phyloP scores from a whole-genome alignment of 305 asterid genomes.

The Fraxinus dipetala region DNA sequence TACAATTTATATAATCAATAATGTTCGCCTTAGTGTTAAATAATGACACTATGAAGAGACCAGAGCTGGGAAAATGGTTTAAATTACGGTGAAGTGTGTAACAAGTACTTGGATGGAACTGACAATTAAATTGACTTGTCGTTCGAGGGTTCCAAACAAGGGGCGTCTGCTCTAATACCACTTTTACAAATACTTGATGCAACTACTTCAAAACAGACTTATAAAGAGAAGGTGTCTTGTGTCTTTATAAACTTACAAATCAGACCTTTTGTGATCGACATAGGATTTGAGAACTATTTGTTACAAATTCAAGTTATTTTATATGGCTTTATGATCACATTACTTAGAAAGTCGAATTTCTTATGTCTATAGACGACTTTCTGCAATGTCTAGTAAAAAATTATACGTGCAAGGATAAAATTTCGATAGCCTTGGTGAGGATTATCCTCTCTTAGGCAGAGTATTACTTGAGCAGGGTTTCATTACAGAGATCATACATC shows the following conservation, averaged over 20 bases:
- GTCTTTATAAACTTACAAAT: neutral
- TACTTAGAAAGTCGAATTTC: neutral
- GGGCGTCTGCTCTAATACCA: neutral
- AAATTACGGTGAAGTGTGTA: conserved; percentile 33
- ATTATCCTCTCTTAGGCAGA: neutral
- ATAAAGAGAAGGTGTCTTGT: neutral
- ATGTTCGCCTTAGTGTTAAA: conserved; percentile 21
- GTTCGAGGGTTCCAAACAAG: too few relatives aligned
- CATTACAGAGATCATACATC: neutral
- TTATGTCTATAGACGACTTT: neutral
- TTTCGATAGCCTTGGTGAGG: neutral
- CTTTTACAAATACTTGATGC: neutral
- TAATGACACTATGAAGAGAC: neutral
- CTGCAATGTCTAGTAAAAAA: neutral
- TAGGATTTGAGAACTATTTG: neutral
- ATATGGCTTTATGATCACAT: neutral
- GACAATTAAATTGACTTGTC: too few relatives aligned
- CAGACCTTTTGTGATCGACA: neutral
- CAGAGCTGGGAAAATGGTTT: conserved; percentile 17
- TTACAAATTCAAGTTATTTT: neutral
- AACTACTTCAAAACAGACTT: neutral
- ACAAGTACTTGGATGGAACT: conserved; percentile 21
- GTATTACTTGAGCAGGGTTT: neutral
- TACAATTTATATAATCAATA: conserved; percentile 10
- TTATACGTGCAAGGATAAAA: neutral